Evolutionary conservation across 106 monocot genomes (phyloP), one percentile per base, ranked within the genome.

Genomic region (Dendrobium officinale): DNA sequence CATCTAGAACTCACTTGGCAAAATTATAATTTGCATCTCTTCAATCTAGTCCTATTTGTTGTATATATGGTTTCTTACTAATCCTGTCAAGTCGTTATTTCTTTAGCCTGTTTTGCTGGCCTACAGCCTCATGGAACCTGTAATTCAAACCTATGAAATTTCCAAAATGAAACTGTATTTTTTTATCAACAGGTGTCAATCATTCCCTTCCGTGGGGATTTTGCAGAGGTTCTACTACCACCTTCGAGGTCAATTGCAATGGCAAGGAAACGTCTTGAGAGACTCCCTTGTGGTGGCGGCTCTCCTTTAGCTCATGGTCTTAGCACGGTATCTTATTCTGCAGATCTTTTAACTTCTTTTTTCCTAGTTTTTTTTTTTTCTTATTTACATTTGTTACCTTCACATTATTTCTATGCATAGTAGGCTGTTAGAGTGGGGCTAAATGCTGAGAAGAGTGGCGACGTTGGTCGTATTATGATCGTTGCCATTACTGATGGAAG

Each of bases 371-470:
- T 49, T 44, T 49, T 44, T 15, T 49, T 67, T 49, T 77, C 33
- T 56, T 74, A 44, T 82, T 67, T 58, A 24, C 79, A 10, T 72
- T 76, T 77, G 27, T 81, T 70, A 70, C 15, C 20, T 78, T 24
- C 6, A 29, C 10, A 47, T 24, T 47, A 16, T 27, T 31, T 73
- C 59, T 77, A 80, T 67, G 49, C 78, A 22, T 81, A 95, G 99
- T 81, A 99, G 99, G 99, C 99, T 77, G 99, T 99, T 61, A 95
- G 99, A 80, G 99, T 99, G 84, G 99, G 99, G n/a, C 80, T 99
- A 83, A 99, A 99, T 91, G 99, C 99, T 49, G 99, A 99, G 75
- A 99, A 99, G 78, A 99, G 99, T 90, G 95, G 99, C 24, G 99
- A 99, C 85, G 99, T 99, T 81, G 95, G 99, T 11, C 99, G 95